Base-by-base conservation (phyloP, 2,329 filamentous ascomycete species). In the Exophiala calicioides region DNA sequence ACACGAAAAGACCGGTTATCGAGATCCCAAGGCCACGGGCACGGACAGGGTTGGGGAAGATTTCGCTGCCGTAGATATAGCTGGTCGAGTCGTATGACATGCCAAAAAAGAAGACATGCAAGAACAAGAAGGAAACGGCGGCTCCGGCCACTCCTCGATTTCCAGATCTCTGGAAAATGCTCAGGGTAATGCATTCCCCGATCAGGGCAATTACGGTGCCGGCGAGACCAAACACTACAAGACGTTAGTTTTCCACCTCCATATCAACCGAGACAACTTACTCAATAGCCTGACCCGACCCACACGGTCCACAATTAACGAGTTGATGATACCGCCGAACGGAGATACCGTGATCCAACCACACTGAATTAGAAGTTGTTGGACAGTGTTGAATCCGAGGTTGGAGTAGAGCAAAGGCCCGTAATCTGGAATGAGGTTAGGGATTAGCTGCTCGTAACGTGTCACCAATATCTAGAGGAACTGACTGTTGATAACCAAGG, bases 101-200 rank as follows among this genome's bases (percentile, higher is more conserved):
- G n/a, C n/a, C n/a, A n/a, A n/a, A n/a, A n/a, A n/a, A n/a, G n/a
- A n/a, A n/a, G n/a, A n/a, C n/a, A n/a, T n/a, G n/a, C n/a, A n/a
- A n/a, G n/a, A n/a, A n/a, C n/a, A 89, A 81, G 67, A 88, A 85
- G 0, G 80, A 79, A 0, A 82, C 84, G 0, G 84, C 84, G 0
- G 83, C 85, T 0, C 78, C 79, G 24, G 82, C 82, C 0, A 76
- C 74, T 18, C 32, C 35, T 15, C 73, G 74, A 5, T 56, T 58
- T 0, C 66, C 47, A 13, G 80, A 68, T 5, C 72, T 73, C 1
- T 69, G 69, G 3, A 64, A 72, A 30, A 65, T 75, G 33, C 67
- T 77, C 57, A 68, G 69, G 57, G 77, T 74, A 4, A 72, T 76
- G 12, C 35, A 32, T 27, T 56, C 64, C 6, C 63, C 64, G 9